Conservation (phyloP, 2,329 filamentous ascomycete species). For the Monilinia fructicola region DNA sequence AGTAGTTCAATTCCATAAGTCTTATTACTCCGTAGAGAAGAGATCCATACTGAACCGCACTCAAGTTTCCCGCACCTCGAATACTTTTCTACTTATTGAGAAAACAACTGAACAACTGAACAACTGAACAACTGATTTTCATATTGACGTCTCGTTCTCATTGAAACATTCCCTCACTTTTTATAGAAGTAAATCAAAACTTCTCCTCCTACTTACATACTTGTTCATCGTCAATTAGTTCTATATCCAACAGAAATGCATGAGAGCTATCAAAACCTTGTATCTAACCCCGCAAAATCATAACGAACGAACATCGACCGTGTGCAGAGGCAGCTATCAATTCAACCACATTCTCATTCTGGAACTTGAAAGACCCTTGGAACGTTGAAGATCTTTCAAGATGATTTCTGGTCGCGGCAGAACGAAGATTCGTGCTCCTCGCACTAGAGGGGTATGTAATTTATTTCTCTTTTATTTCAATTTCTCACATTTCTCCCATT, state of each 20-base stretch:
- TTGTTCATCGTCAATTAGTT: not conserved
- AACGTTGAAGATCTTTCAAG: constrained; percentile 9
- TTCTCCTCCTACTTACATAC: not conserved
- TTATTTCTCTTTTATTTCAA: constrained; percentile 16
- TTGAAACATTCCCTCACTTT: not conserved
- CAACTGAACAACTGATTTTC: too few relatives aligned
- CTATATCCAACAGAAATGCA: not conserved
- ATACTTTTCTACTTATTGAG: not conserved
- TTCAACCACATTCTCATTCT: not conserved
- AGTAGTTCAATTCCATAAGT: too few relatives aligned
- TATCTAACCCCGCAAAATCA: constrained; percentile 16
- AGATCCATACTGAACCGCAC: too few relatives aligned
- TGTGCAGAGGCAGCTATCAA: not conserved
- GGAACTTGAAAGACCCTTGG: not conserved
- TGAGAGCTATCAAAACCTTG: constrained; percentile 17
- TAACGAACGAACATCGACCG: not conserved
- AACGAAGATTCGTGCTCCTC: constrained; percentile 64
- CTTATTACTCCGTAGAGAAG: too few relatives aligned
- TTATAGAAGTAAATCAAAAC: not conserved
- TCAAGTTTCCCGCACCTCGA: not conserved
- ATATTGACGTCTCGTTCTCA: not conserved
- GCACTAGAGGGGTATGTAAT: constrained; percentile 56
- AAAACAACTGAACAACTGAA: too few relatives aligned
- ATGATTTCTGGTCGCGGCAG: constrained; percentile 54
- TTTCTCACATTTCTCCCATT: too few relatives aligned